phyloP scores from a whole-genome alignment of 805 yeast genomes.

The Peterozyma xylosa region DNA sequence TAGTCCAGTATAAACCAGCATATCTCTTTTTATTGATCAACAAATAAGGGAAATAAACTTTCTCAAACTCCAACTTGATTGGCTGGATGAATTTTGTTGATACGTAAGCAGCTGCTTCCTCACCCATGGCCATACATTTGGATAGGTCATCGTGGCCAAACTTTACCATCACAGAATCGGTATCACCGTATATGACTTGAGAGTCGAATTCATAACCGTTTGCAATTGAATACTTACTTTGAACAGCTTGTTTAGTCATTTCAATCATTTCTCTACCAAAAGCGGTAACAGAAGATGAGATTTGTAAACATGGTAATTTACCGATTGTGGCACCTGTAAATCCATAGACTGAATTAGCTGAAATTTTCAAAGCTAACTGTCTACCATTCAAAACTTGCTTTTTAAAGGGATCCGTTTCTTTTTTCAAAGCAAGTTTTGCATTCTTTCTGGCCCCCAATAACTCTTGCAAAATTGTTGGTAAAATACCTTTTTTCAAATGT shows the following conservation, averaged over 20 bases:
- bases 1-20: conserved; percentile 96
- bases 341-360: conserved; percentile 98
- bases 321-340: conserved; percentile 99
- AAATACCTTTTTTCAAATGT: conserved; percentile 65
- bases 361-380: conserved; percentile 90
- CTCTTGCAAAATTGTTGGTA: conserved; percentile 89
- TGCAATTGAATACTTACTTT: conserved; percentile 65
- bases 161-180: conserved; percentile 98
- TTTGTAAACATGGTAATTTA: conserved; percentile 91
- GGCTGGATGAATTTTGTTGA: conserved; percentile 77
- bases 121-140: conserved; percentile 85
- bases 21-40: conserved; percentile 93
- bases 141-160: conserved; percentile 78
- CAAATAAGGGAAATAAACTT: conserved; percentile 90
- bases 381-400: conserved; percentile 94
- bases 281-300: conserved; percentile 91
- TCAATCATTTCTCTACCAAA: conserved; percentile 98
- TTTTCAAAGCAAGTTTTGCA: conserved; percentile 85
- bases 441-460: conserved; percentile 85
- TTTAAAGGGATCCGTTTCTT: conserved; percentile 91
- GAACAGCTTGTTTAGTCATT: conserved; percentile 79
- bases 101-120: conserved; percentile 88
- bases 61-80: conserved; percentile 92
- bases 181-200: conserved; percentile 93
- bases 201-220: conserved; percentile 86